Base-by-base conservation (phyloP, 2,329 filamentous ascomycete species). In the Alternaria triticina region DNA sequence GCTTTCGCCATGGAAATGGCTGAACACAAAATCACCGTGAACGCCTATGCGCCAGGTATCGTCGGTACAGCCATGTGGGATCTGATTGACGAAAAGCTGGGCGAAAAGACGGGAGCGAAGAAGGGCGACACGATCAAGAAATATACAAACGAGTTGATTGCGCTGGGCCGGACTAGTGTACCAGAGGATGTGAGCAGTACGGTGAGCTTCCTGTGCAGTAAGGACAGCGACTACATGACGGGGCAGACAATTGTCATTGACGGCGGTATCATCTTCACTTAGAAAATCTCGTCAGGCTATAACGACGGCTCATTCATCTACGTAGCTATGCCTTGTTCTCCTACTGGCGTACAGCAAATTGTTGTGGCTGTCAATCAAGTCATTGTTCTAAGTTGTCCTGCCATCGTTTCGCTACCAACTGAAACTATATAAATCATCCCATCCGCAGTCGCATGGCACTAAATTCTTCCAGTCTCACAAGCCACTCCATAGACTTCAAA, bases 11-110 rank as follows among this genome's bases (percentile, higher is more conserved):
- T 90, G 83, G 89, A 90, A 65, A 82, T 91, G 77, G 89, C 89
- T 0, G 77, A 80, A 50, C 85, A 91, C 72, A 82, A 87, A 61
- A 91, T 92, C 74, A 90, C 87, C 0, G 88, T 86, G 20, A 91
- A 91, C 68, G 85, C 86, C 0, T 91, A 91, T 70, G 89, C 88
- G 0, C 89, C 89, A 0, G 90, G 90, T 0, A 90, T 91, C 51
- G 88, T 91, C 0, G 88, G 85, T 0, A 91, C 88, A 0, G 81
- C 83, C 0, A 91, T 91, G 89, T 91, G 89, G 89, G 89, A 91
- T 49, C 72, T 87, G 3, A 90, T 91, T 57, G 90, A 91, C 64
- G 85, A 87, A 65, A 85, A 85, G 61, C 65, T 90, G 30, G 87
- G 84, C 1, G 82, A 86, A 73, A 82, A 83, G 60, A 81, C 77